Evolutionary conservation across 23 red algal genomes (phyloP), one percentile per base, ranked within the genome.

Genomic region (Chondrus crispus): DNA sequence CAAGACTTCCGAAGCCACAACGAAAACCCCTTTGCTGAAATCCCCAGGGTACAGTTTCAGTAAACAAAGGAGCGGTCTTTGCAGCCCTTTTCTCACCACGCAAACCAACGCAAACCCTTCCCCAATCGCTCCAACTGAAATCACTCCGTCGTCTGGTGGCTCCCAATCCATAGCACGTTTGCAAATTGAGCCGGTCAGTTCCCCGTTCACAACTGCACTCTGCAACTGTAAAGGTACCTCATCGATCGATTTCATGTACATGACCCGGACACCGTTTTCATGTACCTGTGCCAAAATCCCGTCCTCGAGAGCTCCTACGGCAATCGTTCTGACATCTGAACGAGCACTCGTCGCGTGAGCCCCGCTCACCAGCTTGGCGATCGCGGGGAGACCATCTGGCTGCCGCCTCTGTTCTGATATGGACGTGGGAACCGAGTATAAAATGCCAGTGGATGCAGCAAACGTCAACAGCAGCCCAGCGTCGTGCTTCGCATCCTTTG

Each of bases 271-370:
- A 40, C 87, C 87, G 13, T 79, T 69, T 40, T 90, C 77, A 43
- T 92, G 62, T 51, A 92, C 75, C 42, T 92, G 79, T 2, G 89
- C 78, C 11, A 92, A n/a, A 24, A 92, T 62, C 46, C 89, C 89
- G 33, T 92, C 89, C 26, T 84, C 55, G 24, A 92, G 62, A 5
- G 62, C 40, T 16, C 89, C 75, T 45, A 82, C 39, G 30, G 42
- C 42, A 16, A 92, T 70, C 8, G 89, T 92, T 38, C 89, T 52
- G 46, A 44, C 51, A 10, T 28, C 62, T 42, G 79, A 84, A 50
- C 71, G 57, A 53, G 84, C 58, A 7, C 69, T 62, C 11, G 48
- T 64, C 33, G 89, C 89, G 42, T 92, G 76, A 70, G 77, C 84
- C 33, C 77, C 89, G 46, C 84, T 77, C 19, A 92, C 62, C 37